Evolutionary conservation across 441 rosid genomes (phyloP).

Genomic region (Gossypium laxum): DNA sequence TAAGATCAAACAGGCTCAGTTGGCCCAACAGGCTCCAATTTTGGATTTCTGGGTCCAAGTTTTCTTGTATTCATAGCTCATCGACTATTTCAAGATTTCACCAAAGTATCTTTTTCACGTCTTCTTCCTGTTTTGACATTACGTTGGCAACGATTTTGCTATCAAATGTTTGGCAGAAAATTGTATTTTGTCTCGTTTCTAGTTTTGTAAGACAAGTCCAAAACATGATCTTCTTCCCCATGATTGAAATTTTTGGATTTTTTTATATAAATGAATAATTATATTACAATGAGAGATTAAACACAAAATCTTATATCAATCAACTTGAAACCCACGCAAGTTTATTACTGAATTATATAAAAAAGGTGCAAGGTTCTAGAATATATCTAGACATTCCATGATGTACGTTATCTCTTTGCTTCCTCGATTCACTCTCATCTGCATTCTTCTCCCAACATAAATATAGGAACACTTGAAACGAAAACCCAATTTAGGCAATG

Average conservation of each 20-base stretch:
- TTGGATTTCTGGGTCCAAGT: too few species aligned
- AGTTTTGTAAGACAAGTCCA: neutral
- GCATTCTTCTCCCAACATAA: neutral
- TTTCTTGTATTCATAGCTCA: neutral
- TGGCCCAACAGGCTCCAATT: neutral
- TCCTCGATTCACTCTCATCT: neutral
- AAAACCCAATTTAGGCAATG: neutral
- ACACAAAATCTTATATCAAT: too few species aligned
- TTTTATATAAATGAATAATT: too few species aligned
- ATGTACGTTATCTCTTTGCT: neutral
- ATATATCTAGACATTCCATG: too few species aligned
- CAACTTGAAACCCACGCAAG: too few species aligned
- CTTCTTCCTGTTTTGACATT: neutral
- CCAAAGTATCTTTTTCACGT: neutral
- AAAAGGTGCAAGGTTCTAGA: too few species aligned
- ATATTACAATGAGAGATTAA: too few species aligned
- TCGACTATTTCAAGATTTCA: neutral
- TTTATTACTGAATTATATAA: too few species aligned
- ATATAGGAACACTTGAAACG: neutral
- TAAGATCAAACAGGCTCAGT: neutral
- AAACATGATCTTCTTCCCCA: neutral
- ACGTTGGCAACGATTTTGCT: neutral
- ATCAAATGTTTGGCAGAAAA: neutral
- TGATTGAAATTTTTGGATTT: too few species aligned
- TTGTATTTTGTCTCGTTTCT: neutral